Conservation (phyloP, 176 grass and related monocot species). For the Ampelocalamus luodianensis region DNA sequence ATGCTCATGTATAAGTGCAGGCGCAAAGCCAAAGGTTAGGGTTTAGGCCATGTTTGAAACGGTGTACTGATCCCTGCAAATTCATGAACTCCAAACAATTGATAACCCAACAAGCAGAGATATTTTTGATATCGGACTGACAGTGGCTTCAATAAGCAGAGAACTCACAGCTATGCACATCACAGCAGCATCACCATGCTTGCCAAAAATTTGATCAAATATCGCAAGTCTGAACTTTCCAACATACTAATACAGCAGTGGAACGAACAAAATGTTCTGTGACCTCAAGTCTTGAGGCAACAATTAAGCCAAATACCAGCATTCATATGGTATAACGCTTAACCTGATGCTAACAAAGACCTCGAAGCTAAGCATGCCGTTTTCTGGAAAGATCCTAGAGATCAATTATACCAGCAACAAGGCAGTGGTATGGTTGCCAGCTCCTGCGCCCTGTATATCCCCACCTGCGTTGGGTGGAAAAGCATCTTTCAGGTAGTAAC, state of each 20-base stretch:
- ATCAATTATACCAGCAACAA: no score
- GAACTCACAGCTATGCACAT: neutral
- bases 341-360: conserved; percentile 5
- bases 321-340: neutral
- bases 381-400: no score
- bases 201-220: neutral
- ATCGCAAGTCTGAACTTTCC: neutral
- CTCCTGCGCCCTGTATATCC: conserved; percentile 60
- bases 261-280: neutral
- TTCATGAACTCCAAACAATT: neutral
- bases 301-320: neutral
- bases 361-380: neutral
- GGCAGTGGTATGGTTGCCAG: conserved; percentile 56
- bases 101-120: neutral
- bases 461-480: conserved; percentile 51
- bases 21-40: no score
- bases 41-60: neutral
- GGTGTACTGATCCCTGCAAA: neutral
- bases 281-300: neutral
- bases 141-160: conserved; percentile 16
- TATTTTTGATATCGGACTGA: neutral
- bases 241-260: conserved; percentile 1
- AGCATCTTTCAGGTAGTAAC: neutral
- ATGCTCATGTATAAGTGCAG: neutral
- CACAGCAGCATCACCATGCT: neutral